Evolutionary conservation across 208 protist species (phyloP).

Genomic region (Acanthamoeba divionensis): DNA sequence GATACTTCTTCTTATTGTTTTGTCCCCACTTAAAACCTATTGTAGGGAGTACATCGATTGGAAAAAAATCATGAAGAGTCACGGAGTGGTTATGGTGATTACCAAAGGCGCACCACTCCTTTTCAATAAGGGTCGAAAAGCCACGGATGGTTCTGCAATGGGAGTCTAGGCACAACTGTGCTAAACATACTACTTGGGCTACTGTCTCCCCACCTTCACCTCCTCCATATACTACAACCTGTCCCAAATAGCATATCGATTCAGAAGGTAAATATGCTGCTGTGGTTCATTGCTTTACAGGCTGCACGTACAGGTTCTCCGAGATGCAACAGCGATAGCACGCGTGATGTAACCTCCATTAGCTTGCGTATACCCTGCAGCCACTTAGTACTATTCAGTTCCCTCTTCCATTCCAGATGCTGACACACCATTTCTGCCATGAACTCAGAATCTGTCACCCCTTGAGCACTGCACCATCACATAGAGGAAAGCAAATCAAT

Average conservation of each 20-base stretch:
- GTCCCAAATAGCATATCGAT: too few species aligned
- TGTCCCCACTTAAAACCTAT: not conserved
- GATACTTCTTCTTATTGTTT: not conserved
- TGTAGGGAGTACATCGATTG: not conserved
- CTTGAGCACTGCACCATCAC: too few species aligned
- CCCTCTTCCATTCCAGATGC: constrained; percentile 22
- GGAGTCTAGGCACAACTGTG: constrained; percentile 79
- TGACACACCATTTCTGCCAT: too few species aligned
- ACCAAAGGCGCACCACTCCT: constrained; percentile 88
- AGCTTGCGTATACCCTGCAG: constrained; percentile 2
- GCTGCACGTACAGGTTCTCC: not conserved
- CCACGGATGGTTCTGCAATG: constrained; percentile 89
- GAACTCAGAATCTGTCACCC: too few species aligned
- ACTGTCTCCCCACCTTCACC: too few species aligned
- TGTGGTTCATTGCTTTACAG: too few species aligned
- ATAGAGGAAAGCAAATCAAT: too few species aligned
- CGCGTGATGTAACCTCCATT: not conserved
- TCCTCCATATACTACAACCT: too few species aligned
- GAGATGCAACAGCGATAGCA: not conserved
- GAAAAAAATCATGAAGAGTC: too few species aligned
- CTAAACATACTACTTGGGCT: too few species aligned
- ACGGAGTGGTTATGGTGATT: too few species aligned
- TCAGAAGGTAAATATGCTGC: too few species aligned
- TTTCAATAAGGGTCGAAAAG: constrained; percentile 87
- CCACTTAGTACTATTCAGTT: not conserved